Percentiles rank a stretch among this genome's conserved stretches.
phyloP scores from a whole-genome alignment of 495 filamentous ascomycete genomes.

The Aspergillus steynii region DNA sequence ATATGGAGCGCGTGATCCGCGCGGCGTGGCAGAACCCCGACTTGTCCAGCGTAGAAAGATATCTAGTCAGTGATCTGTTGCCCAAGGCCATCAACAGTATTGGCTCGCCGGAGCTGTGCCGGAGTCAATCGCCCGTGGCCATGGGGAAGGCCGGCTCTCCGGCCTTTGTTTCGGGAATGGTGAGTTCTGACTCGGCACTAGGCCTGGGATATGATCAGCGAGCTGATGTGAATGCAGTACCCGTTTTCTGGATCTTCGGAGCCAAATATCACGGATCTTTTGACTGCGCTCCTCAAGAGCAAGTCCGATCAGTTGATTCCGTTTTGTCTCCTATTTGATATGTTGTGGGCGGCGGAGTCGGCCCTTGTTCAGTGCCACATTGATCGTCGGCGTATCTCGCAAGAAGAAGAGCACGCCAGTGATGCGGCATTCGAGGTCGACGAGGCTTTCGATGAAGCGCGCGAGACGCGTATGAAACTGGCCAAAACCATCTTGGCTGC shows the following conservation, averaged over 20 bases:
- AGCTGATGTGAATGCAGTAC: constrained; percentile 15
- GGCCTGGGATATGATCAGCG: not conserved
- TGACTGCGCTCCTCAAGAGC: constrained; percentile 19
- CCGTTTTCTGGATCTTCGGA: constrained; percentile 21
- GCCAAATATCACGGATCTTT: constrained; percentile 23
- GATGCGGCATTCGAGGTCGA: constrained; percentile 19
- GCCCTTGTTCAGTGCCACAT: constrained; percentile 29
- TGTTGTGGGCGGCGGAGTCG: constrained; percentile 27
- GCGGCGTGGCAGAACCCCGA: constrained; percentile 27
- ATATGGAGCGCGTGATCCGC: constrained; percentile 25
- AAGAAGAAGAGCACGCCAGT: constrained; percentile 22
- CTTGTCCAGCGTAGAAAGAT: constrained; percentile 23
- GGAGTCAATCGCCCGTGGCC: constrained; percentile 1
- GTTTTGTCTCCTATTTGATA: constrained; percentile 24
- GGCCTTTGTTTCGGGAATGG: constrained; percentile 15
- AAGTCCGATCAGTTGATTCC: constrained; percentile 19
- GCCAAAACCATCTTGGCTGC: constrained; percentile 25
- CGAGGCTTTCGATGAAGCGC: constrained; percentile 19
- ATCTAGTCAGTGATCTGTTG: constrained; percentile 23
- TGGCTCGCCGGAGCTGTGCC: constrained; percentile 17
- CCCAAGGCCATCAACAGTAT: constrained; percentile 21
- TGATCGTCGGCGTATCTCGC: constrained; percentile 25
- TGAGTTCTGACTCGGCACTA: constrained; percentile 13
- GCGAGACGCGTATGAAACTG: constrained; percentile 21
- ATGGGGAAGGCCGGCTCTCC: not conserved